Evolutionary conservation across 2,329 filamentous ascomycete species (phyloP).

Genomic region (Sporothrix inflata): DNA sequence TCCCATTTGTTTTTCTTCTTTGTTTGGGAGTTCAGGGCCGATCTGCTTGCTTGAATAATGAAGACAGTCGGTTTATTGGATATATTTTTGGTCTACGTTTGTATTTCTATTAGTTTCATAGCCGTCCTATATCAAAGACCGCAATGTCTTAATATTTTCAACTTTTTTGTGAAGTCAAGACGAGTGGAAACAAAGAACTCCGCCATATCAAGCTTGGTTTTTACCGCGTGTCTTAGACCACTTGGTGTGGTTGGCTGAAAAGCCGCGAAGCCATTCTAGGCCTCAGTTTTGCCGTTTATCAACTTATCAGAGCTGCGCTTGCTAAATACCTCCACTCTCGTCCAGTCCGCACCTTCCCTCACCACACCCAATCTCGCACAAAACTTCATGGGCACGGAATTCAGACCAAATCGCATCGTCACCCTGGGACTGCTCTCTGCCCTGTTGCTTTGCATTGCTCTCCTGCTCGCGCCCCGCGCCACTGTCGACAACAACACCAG

Average conservation of each 20-base stretch:
- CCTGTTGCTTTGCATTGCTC: slow-evolving; percentile 11
- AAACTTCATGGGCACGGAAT: slow-evolving; percentile 3
- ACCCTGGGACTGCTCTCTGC: background rate
- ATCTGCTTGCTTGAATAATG: background rate
- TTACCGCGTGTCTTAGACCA: background rate
- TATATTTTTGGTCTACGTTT: background rate
- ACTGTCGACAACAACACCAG: background rate
- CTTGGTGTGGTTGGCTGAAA: slow-evolving; percentile 1
- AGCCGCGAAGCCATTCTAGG: background rate
- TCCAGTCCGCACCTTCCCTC: slow-evolving; percentile 1
- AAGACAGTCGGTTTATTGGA: background rate
- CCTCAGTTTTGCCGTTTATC: background rate
- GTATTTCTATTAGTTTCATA: background rate
- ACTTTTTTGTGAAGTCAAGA: background rate
- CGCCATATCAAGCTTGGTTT: background rate
- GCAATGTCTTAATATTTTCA: background rate
- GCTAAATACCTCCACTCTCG: background rate
- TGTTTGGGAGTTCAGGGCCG: background rate
- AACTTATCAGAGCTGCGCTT: slow-evolving; percentile 10
- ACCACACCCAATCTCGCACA: background rate
- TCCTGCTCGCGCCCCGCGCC: background rate
- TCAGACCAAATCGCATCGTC: background rate
- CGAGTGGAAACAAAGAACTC: background rate
- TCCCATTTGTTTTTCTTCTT: background rate
- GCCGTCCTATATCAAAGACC: background rate